These are phyloP conservation scores for Hirschioporus abietinus DNA, from an alignment of 768 basidiomycete species.

Conservation along the genomic window DNA sequence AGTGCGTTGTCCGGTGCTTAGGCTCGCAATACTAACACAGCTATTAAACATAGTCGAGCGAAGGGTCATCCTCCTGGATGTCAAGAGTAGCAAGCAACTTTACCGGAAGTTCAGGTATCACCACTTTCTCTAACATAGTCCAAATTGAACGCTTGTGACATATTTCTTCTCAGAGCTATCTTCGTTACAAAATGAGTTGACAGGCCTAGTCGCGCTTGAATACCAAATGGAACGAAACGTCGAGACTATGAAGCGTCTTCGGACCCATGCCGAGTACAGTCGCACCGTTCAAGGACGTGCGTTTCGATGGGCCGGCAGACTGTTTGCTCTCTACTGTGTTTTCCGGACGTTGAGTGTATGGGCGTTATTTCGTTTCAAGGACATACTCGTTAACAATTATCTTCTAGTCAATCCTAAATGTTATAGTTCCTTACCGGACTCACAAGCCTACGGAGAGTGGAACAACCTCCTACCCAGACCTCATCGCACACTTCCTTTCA, in stretches of 20 bases:
- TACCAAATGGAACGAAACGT: conserved; percentile 60
- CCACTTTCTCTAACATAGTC: background rate
- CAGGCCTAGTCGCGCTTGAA: conserved; percentile 62
- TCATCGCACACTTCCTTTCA: conserved; percentile 37
- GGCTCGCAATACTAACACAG: background rate
- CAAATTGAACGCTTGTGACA: background rate
- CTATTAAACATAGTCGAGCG: conserved; percentile 10
- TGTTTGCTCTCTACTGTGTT: conserved; percentile 66
- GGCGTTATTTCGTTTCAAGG: conserved; percentile 13
- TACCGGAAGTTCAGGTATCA: conserved; percentile 34
- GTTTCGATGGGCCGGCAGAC: conserved; percentile 37
- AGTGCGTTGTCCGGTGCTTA: conserved; percentile 18
- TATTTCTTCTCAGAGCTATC: conserved; percentile 27
- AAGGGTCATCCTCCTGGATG: conserved; percentile 33
- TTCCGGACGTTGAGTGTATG: conserved; percentile 58
- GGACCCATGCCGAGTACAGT: conserved; percentile 43
- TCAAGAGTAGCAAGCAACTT: conserved; percentile 46
- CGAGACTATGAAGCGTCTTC: conserved; percentile 42
- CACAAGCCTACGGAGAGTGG: conserved; percentile 37
- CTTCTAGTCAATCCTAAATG: conserved; percentile 44
- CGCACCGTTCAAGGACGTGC: conserved; percentile 51
- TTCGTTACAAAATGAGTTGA: conserved; percentile 47
- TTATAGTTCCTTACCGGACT: conserved; percentile 34
- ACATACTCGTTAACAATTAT: background rate
- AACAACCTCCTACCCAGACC: conserved; percentile 37